A percentile compares a stretch with the other conserved stretches of the same genome.
These are phyloP conservation scores for Talaromyces trachyspermus DNA, from an alignment of 495 filamentous ascomycete species.

Conservation along the genomic window DNA sequence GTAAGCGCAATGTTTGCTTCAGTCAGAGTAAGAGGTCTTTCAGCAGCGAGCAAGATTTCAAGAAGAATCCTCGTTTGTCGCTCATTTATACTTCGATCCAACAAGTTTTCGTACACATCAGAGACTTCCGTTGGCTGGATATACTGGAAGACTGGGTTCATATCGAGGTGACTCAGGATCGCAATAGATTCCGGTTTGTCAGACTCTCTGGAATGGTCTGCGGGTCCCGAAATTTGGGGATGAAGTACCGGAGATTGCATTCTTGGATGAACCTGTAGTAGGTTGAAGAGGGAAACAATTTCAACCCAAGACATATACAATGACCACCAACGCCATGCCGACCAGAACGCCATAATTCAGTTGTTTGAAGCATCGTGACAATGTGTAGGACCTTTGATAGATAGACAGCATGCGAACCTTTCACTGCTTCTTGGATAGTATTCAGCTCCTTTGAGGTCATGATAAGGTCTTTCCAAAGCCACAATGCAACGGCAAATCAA, in stretches of 20 bases:
- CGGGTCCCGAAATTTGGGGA: no score
- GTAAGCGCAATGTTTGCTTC: conserved; percentile 15
- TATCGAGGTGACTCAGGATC: not conserved
- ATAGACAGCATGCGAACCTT: not conserved
- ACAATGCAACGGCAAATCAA: conserved; percentile 5
- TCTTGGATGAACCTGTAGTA: no score
- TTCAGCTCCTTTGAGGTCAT: not conserved
- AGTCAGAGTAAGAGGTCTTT: conserved; percentile 17
- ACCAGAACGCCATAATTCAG: no score
- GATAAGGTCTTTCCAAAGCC: conserved; percentile 9
- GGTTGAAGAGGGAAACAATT: no score
- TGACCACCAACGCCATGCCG: no score
- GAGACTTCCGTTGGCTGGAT: conserved; percentile 11
- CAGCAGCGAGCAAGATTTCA: conserved; percentile 19
- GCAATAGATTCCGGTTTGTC: not conserved
- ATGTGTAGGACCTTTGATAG: no score
- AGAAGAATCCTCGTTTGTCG: conserved; percentile 16
- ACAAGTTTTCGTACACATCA: conserved; percentile 27
- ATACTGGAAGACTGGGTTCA: not conserved
- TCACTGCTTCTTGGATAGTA: conserved; percentile 3
- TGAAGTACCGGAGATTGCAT: conserved; percentile 21
- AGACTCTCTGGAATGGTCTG: no score
- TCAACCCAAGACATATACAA: no score
- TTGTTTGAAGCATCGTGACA: no score
- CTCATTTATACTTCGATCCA: conserved; percentile 9